These are phyloP conservation scores for Endogone sp. DNA, from an alignment of 192 early-diverging fungal species.

Conservation along the genomic window DNA sequence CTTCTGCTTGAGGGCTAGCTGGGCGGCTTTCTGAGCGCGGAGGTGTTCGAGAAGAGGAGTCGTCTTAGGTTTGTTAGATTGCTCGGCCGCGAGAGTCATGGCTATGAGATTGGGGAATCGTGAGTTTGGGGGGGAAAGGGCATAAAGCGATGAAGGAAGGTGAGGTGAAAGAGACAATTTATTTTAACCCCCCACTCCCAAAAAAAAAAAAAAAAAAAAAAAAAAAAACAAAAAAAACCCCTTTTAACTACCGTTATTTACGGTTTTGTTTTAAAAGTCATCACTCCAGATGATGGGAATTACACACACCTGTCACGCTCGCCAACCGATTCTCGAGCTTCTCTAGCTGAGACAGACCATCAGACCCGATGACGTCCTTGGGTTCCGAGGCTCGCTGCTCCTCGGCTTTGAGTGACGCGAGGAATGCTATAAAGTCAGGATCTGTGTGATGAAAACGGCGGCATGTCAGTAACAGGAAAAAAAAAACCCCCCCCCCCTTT, in stretches of 20 bases:
- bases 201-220: too few species aligned
- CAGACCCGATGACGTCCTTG: conserved; percentile 17
- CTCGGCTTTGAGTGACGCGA: conserved; percentile 61
- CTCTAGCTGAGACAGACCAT: conserved; percentile 49
- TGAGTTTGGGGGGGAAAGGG: too few species aligned
- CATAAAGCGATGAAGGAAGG: too few species aligned
- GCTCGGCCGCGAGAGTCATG: conserved; percentile 25
- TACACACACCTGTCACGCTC: conserved; percentile 20
- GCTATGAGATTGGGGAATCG: conserved; percentile 16
- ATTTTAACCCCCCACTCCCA: too few species aligned
- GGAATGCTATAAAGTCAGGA: conserved; percentile 70
- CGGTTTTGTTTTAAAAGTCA: too few species aligned
- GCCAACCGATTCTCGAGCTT: conserved; percentile 34
- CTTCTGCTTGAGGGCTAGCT: conserved; percentile 55
- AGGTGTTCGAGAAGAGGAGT: conserved; percentile 74
- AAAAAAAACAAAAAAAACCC: too few species aligned
- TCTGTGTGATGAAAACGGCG: conserved; percentile 36
- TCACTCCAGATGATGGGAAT: too few species aligned
- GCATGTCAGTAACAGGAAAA: neutral
- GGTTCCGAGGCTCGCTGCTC: too few species aligned
- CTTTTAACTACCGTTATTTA: too few species aligned
- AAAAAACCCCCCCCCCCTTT: too few species aligned
- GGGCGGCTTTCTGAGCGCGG: conserved; percentile 64
- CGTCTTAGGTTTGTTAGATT: conserved; percentile 56
- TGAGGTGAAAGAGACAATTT: too few species aligned